These are phyloP conservation scores for Yamadazyma conglobata DNA, from an alignment of 1,139 yeast species.

Conservation along the genomic window DNA sequence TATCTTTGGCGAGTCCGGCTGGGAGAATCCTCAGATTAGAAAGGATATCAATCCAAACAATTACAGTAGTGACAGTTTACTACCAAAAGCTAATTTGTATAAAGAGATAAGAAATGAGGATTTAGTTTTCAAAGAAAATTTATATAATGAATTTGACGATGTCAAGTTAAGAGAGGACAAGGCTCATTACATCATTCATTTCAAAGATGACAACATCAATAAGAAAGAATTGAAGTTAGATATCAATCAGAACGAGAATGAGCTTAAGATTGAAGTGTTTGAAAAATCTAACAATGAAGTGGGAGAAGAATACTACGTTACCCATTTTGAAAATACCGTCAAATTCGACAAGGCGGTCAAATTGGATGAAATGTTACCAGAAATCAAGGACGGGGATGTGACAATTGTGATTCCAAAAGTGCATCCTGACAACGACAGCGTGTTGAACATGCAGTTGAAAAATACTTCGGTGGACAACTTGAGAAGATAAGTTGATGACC, in stretches of 20 bases:
- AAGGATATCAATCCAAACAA: slow-evolving; percentile 14
- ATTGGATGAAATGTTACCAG: slow-evolving; percentile 21
- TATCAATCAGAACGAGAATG: slow-evolving; percentile 22
- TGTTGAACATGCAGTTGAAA: slow-evolving; percentile 18
- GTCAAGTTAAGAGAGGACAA: slow-evolving; percentile 23
- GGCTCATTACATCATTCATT: slow-evolving; percentile 21
- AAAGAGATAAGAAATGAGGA: slow-evolving; percentile 15
- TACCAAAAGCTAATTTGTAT: slow-evolving; percentile 16
- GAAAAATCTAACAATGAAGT: slow-evolving; percentile 16
- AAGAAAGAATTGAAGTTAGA: slow-evolving; percentile 24
- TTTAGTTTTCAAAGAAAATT: slow-evolving; percentile 17
- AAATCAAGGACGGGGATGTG: slow-evolving; percentile 18
- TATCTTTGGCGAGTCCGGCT: slow-evolving; percentile 15
- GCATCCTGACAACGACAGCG: slow-evolving; percentile 19
- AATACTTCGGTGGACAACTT: slow-evolving; percentile 16
- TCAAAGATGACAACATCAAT: slow-evolving; percentile 19
- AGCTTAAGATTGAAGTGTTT: slow-evolving; percentile 19
- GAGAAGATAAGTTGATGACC: slow-evolving; percentile 5
- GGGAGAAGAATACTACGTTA: slow-evolving; percentile 16
- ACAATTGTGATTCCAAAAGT: slow-evolving; percentile 24
- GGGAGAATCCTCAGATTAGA: slow-evolving; percentile 17
- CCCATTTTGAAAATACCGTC: slow-evolving; percentile 21
- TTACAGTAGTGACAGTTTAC: slow-evolving; percentile 15
- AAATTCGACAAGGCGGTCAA: slow-evolving; percentile 24
- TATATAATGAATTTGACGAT: slow-evolving; percentile 19